Evolutionary conservation across 176 grass and related monocot genomes (phyloP).

Genomic region (Bolboschoenus planiculmis): DNA sequence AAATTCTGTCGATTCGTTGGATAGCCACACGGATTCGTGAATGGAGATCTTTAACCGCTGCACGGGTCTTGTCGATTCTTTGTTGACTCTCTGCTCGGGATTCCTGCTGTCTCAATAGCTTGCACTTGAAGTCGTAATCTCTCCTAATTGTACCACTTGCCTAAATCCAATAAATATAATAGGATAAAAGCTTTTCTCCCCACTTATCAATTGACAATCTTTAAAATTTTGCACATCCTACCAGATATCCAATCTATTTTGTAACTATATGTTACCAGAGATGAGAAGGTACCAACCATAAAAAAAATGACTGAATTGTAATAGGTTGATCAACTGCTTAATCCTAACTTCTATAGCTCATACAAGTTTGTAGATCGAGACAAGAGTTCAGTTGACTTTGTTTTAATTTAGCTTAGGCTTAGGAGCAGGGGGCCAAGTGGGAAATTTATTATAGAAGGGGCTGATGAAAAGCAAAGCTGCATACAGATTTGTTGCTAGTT

Average conservation of each 20-base stretch:
- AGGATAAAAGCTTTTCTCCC: background rate
- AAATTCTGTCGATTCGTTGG: slow-evolving; percentile 88
- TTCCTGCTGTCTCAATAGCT: slow-evolving; percentile 64
- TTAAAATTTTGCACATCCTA: background rate
- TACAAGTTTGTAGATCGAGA: background rate
- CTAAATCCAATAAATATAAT: slow-evolving; percentile 40
- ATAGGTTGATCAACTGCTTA: background rate
- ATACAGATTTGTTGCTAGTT: background rate
- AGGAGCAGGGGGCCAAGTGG: background rate
- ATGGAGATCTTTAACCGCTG: slow-evolving; percentile 80
- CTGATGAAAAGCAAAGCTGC: background rate
- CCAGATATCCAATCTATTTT: background rate
- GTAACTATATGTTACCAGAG: too few species aligned
- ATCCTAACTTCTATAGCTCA: background rate
- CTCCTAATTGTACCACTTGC: slow-evolving; percentile 63
- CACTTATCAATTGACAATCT: background rate
- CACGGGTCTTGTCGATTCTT: slow-evolving; percentile 86
- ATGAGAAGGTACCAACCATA: background rate
- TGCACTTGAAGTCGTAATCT: slow-evolving; percentile 85
- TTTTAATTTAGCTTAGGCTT: background rate
- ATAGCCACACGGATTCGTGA: slow-evolving; percentile 91
- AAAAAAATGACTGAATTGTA: background rate
- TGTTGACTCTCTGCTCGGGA: slow-evolving; percentile 58
- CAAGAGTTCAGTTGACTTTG: background rate
- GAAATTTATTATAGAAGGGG: background rate